Evolutionary conservation across 2,329 filamentous ascomycete genomes (phyloP).

Genomic region (Hyphodiscus sp.): DNA sequence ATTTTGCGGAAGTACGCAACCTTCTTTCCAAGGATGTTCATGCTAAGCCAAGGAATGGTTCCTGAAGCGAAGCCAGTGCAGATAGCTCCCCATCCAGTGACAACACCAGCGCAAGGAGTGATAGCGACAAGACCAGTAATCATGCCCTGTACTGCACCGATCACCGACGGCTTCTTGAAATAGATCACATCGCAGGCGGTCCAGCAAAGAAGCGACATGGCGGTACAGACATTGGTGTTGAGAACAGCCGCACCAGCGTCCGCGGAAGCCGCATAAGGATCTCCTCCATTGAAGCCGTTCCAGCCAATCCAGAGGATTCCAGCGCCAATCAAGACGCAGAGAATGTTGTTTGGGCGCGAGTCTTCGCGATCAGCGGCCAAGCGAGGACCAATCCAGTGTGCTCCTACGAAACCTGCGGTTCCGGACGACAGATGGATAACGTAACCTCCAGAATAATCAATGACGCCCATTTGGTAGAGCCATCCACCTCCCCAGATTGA

Average conservation of each 20-base stretch:
- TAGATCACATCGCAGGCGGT: conserved; percentile 39
- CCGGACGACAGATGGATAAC: conserved; percentile 48
- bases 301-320: conserved; percentile 46
- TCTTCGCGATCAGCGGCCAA: conserved; percentile 38
- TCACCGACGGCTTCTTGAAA: conserved; percentile 43
- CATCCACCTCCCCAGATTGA: conserved; percentile 42
- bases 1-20: conserved; percentile 52
- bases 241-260: conserved; percentile 45
- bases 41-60: conserved; percentile 40
- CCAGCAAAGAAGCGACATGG: conserved; percentile 42
- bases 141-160: conserved; percentile 45
- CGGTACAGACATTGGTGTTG: conserved; percentile 44
- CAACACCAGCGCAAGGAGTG: conserved; percentile 43
- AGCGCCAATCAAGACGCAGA: conserved; percentile 39
- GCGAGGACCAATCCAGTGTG: conserved; percentile 42
- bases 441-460: conserved; percentile 47
- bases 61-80: conserved; percentile 39
- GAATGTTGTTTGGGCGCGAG: conserved; percentile 41
- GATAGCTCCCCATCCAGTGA: conserved; percentile 45
- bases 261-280: conserved; percentile 43
- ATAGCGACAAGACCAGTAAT: conserved; percentile 47
- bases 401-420: conserved; percentile 41
- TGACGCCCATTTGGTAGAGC: conserved; percentile 38
- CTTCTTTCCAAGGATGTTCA: conserved; percentile 41
- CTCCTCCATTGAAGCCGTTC: conserved; percentile 48